Evolutionary conservation across 2,329 filamentous ascomycete species (phyloP).

Genomic region (Neofusicoccum kwambonambiense): DNA sequence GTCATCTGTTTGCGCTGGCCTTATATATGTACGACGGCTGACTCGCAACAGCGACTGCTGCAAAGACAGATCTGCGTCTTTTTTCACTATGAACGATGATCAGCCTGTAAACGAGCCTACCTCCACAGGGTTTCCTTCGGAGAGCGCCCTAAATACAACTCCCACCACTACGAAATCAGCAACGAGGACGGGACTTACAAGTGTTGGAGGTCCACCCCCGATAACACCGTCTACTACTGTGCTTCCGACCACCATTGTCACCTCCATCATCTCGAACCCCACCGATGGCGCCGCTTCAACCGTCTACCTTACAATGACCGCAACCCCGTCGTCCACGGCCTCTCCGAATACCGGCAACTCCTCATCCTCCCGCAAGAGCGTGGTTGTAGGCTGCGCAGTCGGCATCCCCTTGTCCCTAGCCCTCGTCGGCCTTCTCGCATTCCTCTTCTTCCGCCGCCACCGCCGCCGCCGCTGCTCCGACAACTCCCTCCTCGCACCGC

Average conservation of each 20-base stretch:
- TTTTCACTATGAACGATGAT: not conserved
- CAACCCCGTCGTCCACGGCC: not conserved
- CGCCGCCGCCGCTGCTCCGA: slow-evolving; percentile 6
- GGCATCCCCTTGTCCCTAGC: slow-evolving; percentile 22
- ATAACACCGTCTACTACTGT: not conserved
- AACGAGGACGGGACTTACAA: no score
- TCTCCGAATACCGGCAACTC: not conserved
- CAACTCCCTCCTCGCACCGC: not conserved
- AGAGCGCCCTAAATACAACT: no score
- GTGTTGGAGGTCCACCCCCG: no score
- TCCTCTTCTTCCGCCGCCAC: slow-evolving; percentile 19
- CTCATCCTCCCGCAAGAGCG: not conserved
- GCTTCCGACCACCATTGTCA: not conserved
- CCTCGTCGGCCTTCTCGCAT: slow-evolving; percentile 19
- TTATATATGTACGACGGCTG: slow-evolving; percentile 7
- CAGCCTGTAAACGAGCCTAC: not conserved
- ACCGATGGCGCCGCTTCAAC: slow-evolving; percentile 5
- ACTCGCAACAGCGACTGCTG: slow-evolving; percentile 19
- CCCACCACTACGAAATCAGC: not conserved
- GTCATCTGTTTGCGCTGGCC: slow-evolving; percentile 6
- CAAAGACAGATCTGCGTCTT: slow-evolving; percentile 5
- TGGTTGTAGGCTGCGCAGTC: slow-evolving; percentile 20
- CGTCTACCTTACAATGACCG: not conserved
- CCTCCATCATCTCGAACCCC: not conserved
- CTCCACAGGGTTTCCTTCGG: not conserved